Evolutionary conservation across 805 yeast species (phyloP).

Genomic region (Tetrapisispora arboricola): DNA sequence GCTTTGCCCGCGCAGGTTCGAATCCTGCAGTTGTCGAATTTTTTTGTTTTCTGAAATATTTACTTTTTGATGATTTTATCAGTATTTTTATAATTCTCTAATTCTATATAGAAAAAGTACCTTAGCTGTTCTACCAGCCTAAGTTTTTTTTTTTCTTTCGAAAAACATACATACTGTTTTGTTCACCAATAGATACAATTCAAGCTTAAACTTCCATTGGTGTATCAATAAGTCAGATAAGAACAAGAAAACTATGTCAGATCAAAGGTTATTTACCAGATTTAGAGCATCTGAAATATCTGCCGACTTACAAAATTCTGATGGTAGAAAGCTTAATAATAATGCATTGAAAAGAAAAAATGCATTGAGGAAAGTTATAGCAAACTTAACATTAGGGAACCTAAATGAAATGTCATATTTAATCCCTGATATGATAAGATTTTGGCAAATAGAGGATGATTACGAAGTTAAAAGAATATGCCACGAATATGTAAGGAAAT

Average conservation of each 20-base stretch:
- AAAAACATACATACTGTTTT: not conserved
- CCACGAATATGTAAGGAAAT: constrained; percentile 52
- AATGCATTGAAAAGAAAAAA: constrained; percentile 32
- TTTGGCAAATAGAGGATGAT: constrained; percentile 50
- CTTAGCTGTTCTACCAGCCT: too few relatives aligned
- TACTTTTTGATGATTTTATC: not conserved
- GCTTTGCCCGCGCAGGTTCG: constrained; percentile 54
- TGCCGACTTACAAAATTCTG: constrained; percentile 26
- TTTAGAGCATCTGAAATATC: constrained; percentile 28
- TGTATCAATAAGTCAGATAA: not conserved
- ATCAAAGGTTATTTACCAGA: constrained; percentile 23
- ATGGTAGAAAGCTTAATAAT: constrained; percentile 33
- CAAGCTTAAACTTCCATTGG: too few relatives aligned
- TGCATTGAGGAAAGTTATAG: constrained; percentile 61
- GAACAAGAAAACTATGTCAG: constrained; percentile 5
- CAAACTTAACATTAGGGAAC: constrained; percentile 77
- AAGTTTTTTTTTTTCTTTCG: too few relatives aligned
- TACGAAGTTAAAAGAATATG: constrained; percentile 63
- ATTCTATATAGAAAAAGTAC: too few relatives aligned
- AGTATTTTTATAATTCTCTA: too few relatives aligned
- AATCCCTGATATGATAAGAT: constrained; percentile 49
- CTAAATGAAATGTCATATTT: constrained; percentile 54
- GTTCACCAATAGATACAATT: not conserved
- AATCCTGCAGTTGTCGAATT: constrained; percentile 58
- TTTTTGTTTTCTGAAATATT: not conserved